Evolutionary conservation across 345 rosid species (phyloP).

Genomic region (Ricinus communis): DNA sequence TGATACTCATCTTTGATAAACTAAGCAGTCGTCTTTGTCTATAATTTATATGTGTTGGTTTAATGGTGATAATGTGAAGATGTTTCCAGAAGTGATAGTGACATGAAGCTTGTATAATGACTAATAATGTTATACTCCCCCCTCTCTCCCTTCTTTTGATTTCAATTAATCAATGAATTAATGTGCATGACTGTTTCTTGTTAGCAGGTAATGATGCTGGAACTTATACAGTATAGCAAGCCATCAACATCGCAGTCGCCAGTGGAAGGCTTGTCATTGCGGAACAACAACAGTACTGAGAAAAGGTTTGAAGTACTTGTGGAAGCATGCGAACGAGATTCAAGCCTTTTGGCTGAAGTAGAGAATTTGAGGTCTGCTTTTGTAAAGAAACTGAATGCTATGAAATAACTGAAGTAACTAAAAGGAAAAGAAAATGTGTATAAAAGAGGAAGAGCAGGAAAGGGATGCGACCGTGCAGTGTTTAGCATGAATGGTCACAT

Average conservation of each 20-base stretch:
- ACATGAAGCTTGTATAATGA: no score
- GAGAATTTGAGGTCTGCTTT: constrained; percentile 50
- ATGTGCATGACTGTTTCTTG: not conserved
- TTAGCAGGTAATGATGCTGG: constrained; percentile 68
- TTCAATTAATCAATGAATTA: not conserved
- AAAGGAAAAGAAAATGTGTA: no score
- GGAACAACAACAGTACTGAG: constrained; percentile 18
- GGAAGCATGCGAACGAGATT: constrained; percentile 66
- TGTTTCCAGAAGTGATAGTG: not conserved
- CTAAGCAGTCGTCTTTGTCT: not conserved
- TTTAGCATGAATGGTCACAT: not conserved
- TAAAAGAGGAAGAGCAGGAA: not conserved
- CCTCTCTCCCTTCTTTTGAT: not conserved
- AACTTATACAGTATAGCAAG: constrained; percentile 45
- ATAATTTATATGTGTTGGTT: not conserved
- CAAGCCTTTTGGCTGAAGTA: constrained; percentile 51
- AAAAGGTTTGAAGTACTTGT: constrained; percentile 48
- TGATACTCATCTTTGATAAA: not conserved
- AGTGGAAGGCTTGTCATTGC: constrained; percentile 21
- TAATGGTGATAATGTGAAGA: not conserved
- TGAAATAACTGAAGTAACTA: not conserved
- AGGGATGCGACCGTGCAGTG: not conserved
- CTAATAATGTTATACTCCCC: no score
- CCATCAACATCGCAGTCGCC: constrained; percentile 11
- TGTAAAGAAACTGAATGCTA: constrained; percentile 3